Percentiles rank a stretch among this genome's conserved stretches.
These are phyloP conservation scores for Triangularia setosa DNA, from an alignment of 2,329 filamentous ascomycete genomes.

Conservation along the genomic window DNA sequence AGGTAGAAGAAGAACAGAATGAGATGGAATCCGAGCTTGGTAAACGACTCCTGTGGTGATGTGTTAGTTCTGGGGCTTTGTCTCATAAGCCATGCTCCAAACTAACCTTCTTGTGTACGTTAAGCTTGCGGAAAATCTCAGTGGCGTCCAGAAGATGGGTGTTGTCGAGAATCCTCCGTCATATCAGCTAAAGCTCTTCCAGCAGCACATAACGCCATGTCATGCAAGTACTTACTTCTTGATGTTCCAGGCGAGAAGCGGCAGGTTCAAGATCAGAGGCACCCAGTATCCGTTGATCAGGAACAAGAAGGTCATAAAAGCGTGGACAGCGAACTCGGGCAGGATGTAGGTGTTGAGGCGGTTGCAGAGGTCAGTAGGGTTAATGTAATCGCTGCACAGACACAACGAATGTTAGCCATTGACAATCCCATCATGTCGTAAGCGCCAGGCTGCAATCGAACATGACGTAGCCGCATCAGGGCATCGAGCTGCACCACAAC, in stretches of 20 bases:
- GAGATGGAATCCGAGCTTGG: slow-evolving; percentile 97
- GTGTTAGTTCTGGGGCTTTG: slow-evolving; percentile 12
- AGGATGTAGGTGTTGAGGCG: slow-evolving; percentile 99
- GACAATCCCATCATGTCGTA: background rate
- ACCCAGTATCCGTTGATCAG: slow-evolving; percentile 99
- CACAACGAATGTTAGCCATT: slow-evolving; percentile 10
- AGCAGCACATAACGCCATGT: background rate
- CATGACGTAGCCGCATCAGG: slow-evolving; percentile 6
- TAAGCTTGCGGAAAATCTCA: slow-evolving; percentile 98
- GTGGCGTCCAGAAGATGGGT: slow-evolving; percentile 95
- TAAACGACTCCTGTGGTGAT: slow-evolving; percentile 78
- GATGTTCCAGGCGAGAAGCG: slow-evolving; percentile 85
- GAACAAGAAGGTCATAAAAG: slow-evolving; percentile 92
- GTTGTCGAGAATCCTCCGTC: slow-evolving; percentile 84
- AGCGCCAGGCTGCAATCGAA: slow-evolving; percentile 5
- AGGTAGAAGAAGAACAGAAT: slow-evolving; percentile 99
- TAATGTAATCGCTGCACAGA: slow-evolving; percentile 85
- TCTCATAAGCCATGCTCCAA: background rate
- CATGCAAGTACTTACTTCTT: slow-evolving; percentile 79
- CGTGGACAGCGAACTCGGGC: slow-evolving; percentile 95
- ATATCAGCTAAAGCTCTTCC: slow-evolving; percentile 27
- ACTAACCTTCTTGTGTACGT: slow-evolving; percentile 92
- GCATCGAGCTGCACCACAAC: background rate
- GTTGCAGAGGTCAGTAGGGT: slow-evolving; percentile 99
- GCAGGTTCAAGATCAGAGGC: slow-evolving; percentile 85